Percentiles rank a stretch among this genome's conserved stretches.
Conservation (phyloP, 352 stramenopile species). For the Pythium utonaiense region DNA sequence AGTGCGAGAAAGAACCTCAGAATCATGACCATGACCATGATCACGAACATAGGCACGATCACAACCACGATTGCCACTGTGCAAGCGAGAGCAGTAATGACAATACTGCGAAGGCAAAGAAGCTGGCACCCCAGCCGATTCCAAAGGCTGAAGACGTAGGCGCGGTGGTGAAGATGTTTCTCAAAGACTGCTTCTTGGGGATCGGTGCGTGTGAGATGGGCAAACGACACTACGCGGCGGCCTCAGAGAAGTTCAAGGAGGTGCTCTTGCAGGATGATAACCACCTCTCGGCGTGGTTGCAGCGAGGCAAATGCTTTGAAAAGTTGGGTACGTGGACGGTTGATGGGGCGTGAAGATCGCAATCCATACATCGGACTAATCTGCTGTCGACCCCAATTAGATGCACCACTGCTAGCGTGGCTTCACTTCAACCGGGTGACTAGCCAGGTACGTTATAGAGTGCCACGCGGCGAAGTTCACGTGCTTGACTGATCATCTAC, state of each 20-base stretch:
- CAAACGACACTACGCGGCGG: slow-evolving; percentile 26
- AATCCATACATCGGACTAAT: too few species aligned
- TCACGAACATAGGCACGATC: slow-evolving; percentile 11
- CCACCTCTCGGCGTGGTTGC: slow-evolving; percentile 46
- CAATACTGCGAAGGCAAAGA: slow-evolving; percentile 7
- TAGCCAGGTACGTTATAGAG: slow-evolving; percentile 26
- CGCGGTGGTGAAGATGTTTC: slow-evolving; percentile 65
- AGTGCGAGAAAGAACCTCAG: slow-evolving; percentile 11
- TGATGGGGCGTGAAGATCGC: background rate
- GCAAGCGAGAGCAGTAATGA: background rate
- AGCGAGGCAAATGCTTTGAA: slow-evolving; percentile 54
- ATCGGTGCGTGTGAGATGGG: slow-evolving; percentile 43
- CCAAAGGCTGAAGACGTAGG: slow-evolving; percentile 46
- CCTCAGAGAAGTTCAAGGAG: slow-evolving; percentile 66
- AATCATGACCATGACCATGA: slow-evolving; percentile 6
- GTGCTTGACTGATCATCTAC: too few species aligned
- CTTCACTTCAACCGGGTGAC: slow-evolving; percentile 63
- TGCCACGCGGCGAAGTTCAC: too few species aligned
- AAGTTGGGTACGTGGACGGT: slow-evolving; percentile 27
- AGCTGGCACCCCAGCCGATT: slow-evolving; percentile 5
- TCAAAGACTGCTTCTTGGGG: slow-evolving; percentile 58
- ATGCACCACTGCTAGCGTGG: slow-evolving; percentile 55
- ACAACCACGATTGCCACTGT: slow-evolving; percentile 6
- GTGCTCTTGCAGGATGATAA: slow-evolving; percentile 51
- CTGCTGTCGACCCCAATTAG: slow-evolving; percentile 15